Evolutionary conservation across 352 stramenopile species (phyloP).

Genomic region (Globisporangium heterothallicum): DNA sequence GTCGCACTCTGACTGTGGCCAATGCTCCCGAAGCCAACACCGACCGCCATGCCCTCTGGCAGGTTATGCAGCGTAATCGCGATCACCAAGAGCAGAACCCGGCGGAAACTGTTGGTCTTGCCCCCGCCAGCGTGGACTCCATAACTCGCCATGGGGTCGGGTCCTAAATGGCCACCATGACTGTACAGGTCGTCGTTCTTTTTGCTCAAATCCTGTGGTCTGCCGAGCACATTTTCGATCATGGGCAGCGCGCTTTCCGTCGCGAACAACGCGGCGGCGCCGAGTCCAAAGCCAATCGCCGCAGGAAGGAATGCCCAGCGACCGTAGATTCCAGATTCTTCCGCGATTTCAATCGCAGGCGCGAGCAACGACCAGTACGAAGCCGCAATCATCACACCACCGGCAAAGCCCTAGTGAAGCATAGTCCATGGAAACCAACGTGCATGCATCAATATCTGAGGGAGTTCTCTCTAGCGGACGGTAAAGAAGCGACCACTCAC

Average conservation of each 20-base stretch:
- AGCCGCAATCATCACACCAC: conserved; percentile 87
- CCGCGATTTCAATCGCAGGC: conserved; percentile 82
- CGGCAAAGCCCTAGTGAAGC: conserved; percentile 64
- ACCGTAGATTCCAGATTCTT: conserved; percentile 75
- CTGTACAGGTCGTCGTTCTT: conserved; percentile 39
- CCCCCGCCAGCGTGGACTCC: conserved; percentile 15
- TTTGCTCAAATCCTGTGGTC: conserved; percentile 40
- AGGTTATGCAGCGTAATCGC: conserved; percentile 90
- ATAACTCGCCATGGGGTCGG: conserved; percentile 26
- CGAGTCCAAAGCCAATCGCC: conserved; percentile 78
- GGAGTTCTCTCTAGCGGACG: background rate
- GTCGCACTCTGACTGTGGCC: conserved; percentile 62
- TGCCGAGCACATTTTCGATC: conserved; percentile 42
- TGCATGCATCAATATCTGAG: background rate
- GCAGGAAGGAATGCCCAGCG: conserved; percentile 79
- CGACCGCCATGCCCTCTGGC: conserved; percentile 86
- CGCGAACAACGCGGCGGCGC: conserved; percentile 63
- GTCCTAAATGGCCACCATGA: conserved; percentile 18
- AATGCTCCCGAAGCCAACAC: conserved; percentile 86
- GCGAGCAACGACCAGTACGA: conserved; percentile 88
- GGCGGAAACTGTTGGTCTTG: conserved; percentile 40
- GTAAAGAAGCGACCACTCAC: conserved; percentile 13
- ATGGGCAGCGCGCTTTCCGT: conserved; percentile 63
- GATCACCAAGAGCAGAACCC: conserved; percentile 83
- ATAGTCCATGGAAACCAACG: background rate